These are phyloP conservation scores for Penicillium sp. DNA, from an alignment of 2,329 filamentous ascomycete species.

Conservation along the genomic window DNA sequence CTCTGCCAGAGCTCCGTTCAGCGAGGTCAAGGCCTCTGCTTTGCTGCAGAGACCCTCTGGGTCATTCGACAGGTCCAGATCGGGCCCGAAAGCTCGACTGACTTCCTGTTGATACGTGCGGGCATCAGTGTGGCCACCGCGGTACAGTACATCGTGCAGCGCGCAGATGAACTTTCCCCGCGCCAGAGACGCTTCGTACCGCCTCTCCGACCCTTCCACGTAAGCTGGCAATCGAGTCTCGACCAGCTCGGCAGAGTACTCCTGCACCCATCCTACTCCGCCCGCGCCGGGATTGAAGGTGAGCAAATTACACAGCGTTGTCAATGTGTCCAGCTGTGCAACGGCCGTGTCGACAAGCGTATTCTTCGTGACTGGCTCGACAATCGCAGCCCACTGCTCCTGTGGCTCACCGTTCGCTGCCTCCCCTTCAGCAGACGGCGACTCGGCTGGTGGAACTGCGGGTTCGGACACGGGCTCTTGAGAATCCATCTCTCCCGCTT, in stretches of 20 bases:
- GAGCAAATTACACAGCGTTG: conserved; percentile 46
- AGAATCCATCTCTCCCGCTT: conserved; percentile 18
- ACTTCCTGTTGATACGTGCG: conserved; percentile 48
- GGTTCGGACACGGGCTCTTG: conserved; percentile 6
- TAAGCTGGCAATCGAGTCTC: conserved; percentile 51
- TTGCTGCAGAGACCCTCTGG: conserved; percentile 49
- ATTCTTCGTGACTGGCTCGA: conserved; percentile 59
- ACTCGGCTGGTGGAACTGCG: conserved; percentile 6
- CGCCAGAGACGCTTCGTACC: conserved; percentile 50
- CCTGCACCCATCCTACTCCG: conserved; percentile 52
- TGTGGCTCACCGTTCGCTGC: conserved; percentile 23
- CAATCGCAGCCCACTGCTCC: conserved; percentile 61
- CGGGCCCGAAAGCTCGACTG: conserved; percentile 35
- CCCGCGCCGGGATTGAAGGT: conserved; percentile 35
- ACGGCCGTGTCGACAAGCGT: conserved; percentile 63
- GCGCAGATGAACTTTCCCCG: conserved; percentile 53
- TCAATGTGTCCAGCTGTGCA: conserved; percentile 55
- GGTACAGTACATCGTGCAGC: conserved; percentile 53
- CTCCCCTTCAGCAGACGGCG: conserved; percentile 5
- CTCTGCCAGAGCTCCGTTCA: conserved; percentile 45
- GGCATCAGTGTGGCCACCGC: conserved; percentile 44
- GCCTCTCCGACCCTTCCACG: conserved; percentile 40
- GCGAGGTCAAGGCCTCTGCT: conserved; percentile 52
- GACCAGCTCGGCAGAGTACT: conserved; percentile 50
- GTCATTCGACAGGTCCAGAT: conserved; percentile 38